Evolutionary conservation across 2,329 filamentous ascomycete genomes (phyloP), one percentile per base, ranked within the genome.

Genomic region (Trichophyton rubrum): DNA sequence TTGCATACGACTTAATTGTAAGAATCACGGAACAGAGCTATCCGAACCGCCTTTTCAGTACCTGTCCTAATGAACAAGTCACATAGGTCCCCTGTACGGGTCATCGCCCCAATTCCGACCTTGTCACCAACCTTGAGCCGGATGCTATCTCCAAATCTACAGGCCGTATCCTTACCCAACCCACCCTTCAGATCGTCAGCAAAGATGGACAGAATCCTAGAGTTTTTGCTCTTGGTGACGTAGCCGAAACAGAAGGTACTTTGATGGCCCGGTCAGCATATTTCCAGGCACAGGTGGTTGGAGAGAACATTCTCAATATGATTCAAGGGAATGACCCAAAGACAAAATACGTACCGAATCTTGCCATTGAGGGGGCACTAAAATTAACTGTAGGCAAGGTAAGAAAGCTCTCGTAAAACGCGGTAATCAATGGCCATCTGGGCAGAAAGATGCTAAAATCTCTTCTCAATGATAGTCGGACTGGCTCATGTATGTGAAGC

Each of bases 211-310:
- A n/a, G 17, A 78, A 82, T 8, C 4, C 33, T 7, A 43, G 22
- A 62, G 73, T 86, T 1, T 86, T 83, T 65, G 80, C 79, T 0
- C 78, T 82, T 27, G 84, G 84, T 30, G 83, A 86, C 61, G 81
- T 86, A 2, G 79, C 82, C 2, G 80, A 80, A 40, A 43, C 51
- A 13, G 78, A 77, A 0, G 75, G 77, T 0, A 43, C 58, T 40
- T 77, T 77, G 4, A 83, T 83, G 66, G 80, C 78, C 0, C 74
- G 82, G 9, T 77, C 80, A 0, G 80, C 79, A 0, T 73, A 73
- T 55, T 73, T 73, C 9, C 83, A 86, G 65, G 79, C 79, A 5
- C 71, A 72, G 33, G 66, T 81, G 2, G 81, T 77, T 0, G 77
- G 77, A 2, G 76, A 78, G 51, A 85, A 85, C 62, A 73, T 85